Percentiles rank a stretch among this genome's conserved stretches.
These are phyloP conservation scores for Pestalotiopsis sp. DNA, from an alignment of 2,329 filamentous ascomycete genomes.

Conservation along the genomic window DNA sequence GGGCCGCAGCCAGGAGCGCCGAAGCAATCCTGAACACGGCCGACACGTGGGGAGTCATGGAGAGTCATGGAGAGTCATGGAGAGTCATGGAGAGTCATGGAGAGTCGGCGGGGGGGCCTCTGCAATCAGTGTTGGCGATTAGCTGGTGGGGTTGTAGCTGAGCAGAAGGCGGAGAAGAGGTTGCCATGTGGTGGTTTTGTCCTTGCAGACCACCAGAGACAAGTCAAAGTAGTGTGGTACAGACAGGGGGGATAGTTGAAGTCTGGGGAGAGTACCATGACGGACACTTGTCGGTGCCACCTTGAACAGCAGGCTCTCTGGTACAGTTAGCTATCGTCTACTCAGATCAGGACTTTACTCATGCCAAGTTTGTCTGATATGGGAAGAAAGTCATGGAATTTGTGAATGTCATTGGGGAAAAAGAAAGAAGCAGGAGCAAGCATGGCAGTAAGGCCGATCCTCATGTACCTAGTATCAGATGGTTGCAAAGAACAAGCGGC, in stretches of 20 bases:
- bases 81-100: background rate
- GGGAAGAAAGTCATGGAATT: background rate
- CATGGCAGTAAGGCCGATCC: too few relatives aligned
- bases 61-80: background rate
- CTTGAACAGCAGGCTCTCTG: background rate
- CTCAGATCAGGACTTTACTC: background rate
- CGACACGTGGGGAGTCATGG: background rate
- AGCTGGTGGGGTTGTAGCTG: background rate
- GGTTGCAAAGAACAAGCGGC: too few relatives aligned
- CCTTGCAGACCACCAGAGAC: background rate
- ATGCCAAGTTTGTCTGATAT: background rate
- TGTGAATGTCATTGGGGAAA: too few relatives aligned
- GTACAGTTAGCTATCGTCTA: background rate
- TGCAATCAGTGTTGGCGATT: background rate
- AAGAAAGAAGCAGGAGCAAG: too few relatives aligned
- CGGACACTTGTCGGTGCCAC: background rate
- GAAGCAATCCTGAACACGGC: background rate
- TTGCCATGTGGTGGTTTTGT: background rate
- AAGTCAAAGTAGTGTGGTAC: background rate
- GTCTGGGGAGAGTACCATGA: background rate
- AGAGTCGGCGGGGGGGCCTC: background rate
- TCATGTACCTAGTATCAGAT: too few relatives aligned
- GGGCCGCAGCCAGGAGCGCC: background rate
- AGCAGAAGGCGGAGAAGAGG: background rate
- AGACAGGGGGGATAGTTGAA: background rate